phyloP scores from a whole-genome alignment of 768 basidiomycete genomes.

The Dacryopinax spathularia region DNA sequence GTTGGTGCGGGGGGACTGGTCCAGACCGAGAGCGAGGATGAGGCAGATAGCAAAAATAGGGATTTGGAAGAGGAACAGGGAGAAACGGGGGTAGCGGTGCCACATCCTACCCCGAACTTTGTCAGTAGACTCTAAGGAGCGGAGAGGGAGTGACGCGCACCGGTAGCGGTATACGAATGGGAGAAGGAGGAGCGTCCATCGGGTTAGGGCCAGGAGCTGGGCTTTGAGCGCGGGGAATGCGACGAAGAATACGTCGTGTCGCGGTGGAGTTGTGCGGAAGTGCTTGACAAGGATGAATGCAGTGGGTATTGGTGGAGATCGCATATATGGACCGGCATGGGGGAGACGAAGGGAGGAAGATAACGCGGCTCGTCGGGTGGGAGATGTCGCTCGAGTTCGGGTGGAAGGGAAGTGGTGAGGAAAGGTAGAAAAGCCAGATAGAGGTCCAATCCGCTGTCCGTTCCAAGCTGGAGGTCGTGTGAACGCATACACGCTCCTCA shows the following conservation, averaged over 20 bases:
- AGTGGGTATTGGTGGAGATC: not conserved
- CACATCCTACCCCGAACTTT: constrained; percentile 20
- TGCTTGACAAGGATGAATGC: not conserved
- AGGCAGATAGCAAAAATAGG: constrained; percentile 30
- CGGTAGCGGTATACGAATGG: constrained; percentile 23
- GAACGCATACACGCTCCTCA: too few relatives aligned
- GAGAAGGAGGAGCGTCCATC: constrained; percentile 22
- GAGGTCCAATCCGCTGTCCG: too few relatives aligned
- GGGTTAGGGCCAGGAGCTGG: constrained; percentile 24
- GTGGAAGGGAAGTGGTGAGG: too few relatives aligned
- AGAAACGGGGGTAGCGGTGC: constrained; percentile 24
- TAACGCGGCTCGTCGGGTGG: too few relatives aligned
- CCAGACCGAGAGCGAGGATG: constrained; percentile 29
- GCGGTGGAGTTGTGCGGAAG: constrained; percentile 22
- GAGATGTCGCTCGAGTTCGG: too few relatives aligned
- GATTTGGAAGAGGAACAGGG: constrained; percentile 27
- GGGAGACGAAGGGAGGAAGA: too few relatives aligned
- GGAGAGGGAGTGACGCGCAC: constrained; percentile 7
- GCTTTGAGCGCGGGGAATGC: constrained; percentile 31
- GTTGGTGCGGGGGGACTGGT: constrained; percentile 27
- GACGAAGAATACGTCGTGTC: constrained; percentile 30
- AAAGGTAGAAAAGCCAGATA: too few relatives aligned
- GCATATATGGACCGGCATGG: too few relatives aligned
- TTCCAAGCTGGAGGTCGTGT: too few relatives aligned
- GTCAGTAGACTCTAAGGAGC: not conserved